These are phyloP conservation scores for Apiospora sp. DNA, from an alignment of 2,329 filamentous ascomycete species.

Conservation along the genomic window DNA sequence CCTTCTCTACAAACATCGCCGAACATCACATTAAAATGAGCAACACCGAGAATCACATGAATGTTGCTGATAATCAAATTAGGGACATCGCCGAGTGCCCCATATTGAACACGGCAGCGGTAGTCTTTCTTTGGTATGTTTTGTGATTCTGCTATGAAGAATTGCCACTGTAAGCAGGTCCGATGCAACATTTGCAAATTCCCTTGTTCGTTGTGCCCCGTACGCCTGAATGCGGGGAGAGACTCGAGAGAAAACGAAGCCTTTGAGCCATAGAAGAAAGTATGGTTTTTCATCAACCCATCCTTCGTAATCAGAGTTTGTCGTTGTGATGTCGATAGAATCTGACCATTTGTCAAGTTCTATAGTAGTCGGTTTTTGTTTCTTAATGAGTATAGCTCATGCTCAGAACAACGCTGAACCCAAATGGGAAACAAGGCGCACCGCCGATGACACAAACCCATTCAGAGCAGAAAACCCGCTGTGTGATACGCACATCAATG, in stretches of 20 bases:
- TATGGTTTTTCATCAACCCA: not conserved
- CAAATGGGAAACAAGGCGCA: not conserved
- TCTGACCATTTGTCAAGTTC: not conserved
- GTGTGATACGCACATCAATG: not conserved
- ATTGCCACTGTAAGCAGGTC: not conserved
- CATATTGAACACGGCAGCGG: not conserved
- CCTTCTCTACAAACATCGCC: too few species aligned
- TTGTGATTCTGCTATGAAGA: slow-evolving; percentile 13
- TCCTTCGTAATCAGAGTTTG: not conserved
- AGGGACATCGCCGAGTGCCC: not conserved
- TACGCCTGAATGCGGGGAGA: not conserved
- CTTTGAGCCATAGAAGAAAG: not conserved
- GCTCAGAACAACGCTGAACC: not conserved
- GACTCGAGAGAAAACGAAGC: not conserved
- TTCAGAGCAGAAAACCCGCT: not conserved
- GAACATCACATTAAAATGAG: too few species aligned
- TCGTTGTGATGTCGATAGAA: not conserved
- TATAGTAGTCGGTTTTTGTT: not conserved
- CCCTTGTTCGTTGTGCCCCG: not conserved
- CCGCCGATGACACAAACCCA: not conserved
- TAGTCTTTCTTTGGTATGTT: not conserved
- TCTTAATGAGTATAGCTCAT: not conserved
- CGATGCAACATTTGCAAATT: not conserved
- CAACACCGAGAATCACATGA: not conserved
- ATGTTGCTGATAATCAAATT: not conserved